Conservation (phyloP, 192 early-diverging fungal genomes). For the Funneliformis mosseae region DNA sequence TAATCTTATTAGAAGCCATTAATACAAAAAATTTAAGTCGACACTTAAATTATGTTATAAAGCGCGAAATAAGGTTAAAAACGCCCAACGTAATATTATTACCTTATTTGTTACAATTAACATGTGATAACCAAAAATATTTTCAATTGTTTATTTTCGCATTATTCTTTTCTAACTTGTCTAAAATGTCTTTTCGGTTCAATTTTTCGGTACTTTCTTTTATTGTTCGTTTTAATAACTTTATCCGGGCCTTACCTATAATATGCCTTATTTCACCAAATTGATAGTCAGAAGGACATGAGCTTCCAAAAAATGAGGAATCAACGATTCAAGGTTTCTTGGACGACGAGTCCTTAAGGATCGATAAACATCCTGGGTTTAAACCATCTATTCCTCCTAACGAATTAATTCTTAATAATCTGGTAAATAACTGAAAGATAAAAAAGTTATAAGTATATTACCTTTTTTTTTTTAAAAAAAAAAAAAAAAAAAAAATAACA, state of each 20-base stretch:
- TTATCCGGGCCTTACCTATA: not conserved
- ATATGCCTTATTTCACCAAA: not conserved
- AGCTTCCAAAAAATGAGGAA: not conserved
- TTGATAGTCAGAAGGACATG: not conserved
- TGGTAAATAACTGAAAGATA: not conserved
- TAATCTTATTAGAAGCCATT: conserved; percentile 50
- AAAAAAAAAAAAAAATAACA: too few relatives aligned
- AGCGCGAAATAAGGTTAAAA: not conserved
- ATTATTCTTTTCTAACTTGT: not conserved
- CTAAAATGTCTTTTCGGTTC: not conserved
- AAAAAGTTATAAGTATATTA: not conserved
- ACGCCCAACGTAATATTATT: not conserved
- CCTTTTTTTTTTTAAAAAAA: too few relatives aligned
- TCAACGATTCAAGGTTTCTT: not conserved
- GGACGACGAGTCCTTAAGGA: not conserved
- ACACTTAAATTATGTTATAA: not conserved
- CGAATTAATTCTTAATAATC: not conserved
- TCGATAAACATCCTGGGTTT: not conserved
- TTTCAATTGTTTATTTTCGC: not conserved
- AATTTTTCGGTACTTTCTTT: not conserved
- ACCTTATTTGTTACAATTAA: not conserved
- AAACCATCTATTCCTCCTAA: not conserved
- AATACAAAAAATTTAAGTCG: not conserved
- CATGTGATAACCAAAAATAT: not conserved
- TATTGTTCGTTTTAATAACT: not conserved